Evolutionary conservation across 1,139 yeast species (phyloP), one percentile per base, ranked within the genome.

Genomic region (Blastobotrys proliferans): DNA sequence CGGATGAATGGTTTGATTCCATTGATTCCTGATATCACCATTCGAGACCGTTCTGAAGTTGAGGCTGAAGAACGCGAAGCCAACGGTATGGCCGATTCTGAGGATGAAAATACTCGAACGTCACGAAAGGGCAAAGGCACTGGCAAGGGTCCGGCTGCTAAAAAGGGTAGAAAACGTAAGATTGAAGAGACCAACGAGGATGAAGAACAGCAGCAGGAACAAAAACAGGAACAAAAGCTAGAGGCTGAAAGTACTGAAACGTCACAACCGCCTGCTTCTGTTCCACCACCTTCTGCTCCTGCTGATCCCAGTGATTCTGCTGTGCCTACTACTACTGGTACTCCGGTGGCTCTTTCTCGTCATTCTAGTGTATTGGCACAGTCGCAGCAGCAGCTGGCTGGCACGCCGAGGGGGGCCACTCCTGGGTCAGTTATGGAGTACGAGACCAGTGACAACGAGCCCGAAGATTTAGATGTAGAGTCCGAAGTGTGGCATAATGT

Each of bases 11-110:
- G 80, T 44, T 69, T 92, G 43, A 74, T 80, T 6, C 95, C 96
- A 0, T 67, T 86, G 46, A 90, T 92, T 27, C 98, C 99, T 0
- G 94, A 92, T 56, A 85, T 92, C 41, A 74, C 79, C 0, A 75
- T 92, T 4, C 73, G 92, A 51, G 88, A 81, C 57, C 69, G 97
- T 36, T 76, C 86, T 0, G 97, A 92, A 45, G 82, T 88, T 1
- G 97, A 92, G 55, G 82, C 79, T 42, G 97, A 88, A 55, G 81
- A 81, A 22, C 87, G 79, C 8, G 71, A 76, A 1, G 69, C 67
- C 6, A 69, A 53, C 27, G 54, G 50, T 10, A 53, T 53, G 5
- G 57, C 53, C 6, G 52, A 40, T 13, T 54, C 51, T 21, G 52
- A 48, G 13, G 41, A 40, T 14, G 49, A 45, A 14, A 43, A 46